Evolutionary conservation across 2,329 filamentous ascomycete species (phyloP).

Genomic region (Penicillium sp.): DNA sequence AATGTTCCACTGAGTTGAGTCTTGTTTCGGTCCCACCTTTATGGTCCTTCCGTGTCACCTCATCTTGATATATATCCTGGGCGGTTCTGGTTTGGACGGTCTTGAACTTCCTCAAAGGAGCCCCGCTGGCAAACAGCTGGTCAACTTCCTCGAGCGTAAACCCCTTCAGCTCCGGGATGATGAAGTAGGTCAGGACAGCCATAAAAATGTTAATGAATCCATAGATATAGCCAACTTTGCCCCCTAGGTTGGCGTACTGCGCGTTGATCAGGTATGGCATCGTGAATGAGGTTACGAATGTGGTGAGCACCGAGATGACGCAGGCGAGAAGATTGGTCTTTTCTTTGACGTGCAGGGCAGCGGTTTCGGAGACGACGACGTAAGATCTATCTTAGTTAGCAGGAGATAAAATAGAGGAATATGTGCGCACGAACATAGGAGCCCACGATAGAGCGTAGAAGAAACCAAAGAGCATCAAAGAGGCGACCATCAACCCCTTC

Average conservation of each 20-base stretch:
- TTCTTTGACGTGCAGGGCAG: not conserved
- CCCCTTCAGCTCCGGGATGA: not conserved
- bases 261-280: not conserved
- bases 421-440: not conserved
- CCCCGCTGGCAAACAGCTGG: not conserved
- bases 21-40: not conserved
- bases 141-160: not conserved
- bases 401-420: not conserved
- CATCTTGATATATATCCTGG: not conserved
- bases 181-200: not conserved
- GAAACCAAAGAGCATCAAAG: not conserved
- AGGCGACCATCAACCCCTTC: not conserved
- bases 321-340: not conserved
- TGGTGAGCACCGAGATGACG: not conserved
- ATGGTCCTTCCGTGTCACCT: not conserved
- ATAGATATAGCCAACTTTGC: not conserved
- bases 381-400: not conserved
- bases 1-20: no score
- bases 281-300: not conserved
- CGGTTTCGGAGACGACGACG: not conserved
- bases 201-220: not conserved
- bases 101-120: not conserved
- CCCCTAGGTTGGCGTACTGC: not conserved
- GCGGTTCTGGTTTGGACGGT: not conserved
- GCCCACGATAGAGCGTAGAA: not conserved